Percentiles rank a stretch among this genome's conserved stretches.
Conservation (phyloP, 371 early-diverging fungal genomes). For the Chytridium lagenaria region DNA sequence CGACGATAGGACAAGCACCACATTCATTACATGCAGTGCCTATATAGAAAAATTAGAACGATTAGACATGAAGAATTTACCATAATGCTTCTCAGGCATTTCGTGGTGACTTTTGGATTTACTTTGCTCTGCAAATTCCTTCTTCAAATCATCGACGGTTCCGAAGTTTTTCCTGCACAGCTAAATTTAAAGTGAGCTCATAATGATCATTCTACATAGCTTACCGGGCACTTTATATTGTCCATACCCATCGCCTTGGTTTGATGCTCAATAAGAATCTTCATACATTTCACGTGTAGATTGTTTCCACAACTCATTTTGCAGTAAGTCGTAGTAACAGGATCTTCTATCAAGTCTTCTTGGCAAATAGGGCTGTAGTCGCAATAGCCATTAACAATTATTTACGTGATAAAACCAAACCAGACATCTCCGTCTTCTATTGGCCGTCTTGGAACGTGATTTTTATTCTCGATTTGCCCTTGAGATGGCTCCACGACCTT, state of each 20-base stretch:
- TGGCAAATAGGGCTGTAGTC: constrained; percentile 50
- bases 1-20: constrained; percentile 29
- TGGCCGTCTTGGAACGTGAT: constrained; percentile 32
- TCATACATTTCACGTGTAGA: constrained; percentile 54
- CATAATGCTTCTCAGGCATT: constrained; percentile 33
- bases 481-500: neutral
- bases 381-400: neutral
- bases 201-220: neutral
- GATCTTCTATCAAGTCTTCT: constrained; percentile 38
- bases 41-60: constrained; percentile 18
- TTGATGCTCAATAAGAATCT: constrained; percentile 52
- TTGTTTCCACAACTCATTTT: constrained; percentile 51
- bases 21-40: constrained; percentile 28
- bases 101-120: constrained; percentile 15
- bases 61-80: constrained; percentile 30
- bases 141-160: constrained; percentile 42
- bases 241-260: constrained; percentile 42
- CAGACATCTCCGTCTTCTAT: constrained; percentile 51
- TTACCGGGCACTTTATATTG: constrained; percentile 50
- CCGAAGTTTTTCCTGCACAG: constrained; percentile 52
- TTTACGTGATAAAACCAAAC: constrained; percentile 14
- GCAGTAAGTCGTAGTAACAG: constrained; percentile 44
- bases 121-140: constrained; percentile 25
- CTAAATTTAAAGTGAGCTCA: constrained; percentile 21
- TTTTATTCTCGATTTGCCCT: neutral